phyloP scores from a whole-genome alignment of 108 stramenopile genomes.

The Ochromonas danica region DNA sequence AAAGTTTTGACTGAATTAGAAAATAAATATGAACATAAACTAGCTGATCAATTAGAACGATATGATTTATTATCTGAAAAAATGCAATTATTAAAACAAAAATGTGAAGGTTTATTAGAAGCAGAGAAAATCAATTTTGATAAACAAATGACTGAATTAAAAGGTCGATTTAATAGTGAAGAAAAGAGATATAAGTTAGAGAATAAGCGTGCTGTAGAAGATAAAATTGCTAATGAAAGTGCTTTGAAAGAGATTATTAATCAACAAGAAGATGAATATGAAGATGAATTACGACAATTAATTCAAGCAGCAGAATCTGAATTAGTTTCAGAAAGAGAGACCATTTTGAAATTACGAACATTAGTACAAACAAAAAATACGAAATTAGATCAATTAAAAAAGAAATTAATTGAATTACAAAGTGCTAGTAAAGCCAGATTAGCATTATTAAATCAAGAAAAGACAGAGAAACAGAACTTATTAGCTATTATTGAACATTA shows the following conservation, averaged over 20 bases:
- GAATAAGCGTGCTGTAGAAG: conserved; percentile 19
- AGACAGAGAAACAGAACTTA: background rate
- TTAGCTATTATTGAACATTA: conserved; percentile 18
- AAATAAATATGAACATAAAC: conserved; percentile 63
- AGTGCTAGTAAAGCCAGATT: conserved; percentile 39
- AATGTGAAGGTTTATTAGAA: conserved; percentile 57
- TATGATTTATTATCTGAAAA: conserved; percentile 59
- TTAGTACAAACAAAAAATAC: conserved; percentile 44
- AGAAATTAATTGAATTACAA: conserved; percentile 54
- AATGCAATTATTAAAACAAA: conserved; percentile 59
- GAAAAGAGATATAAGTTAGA: background rate
- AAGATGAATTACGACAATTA: conserved; percentile 58
- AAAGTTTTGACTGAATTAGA: conserved; percentile 49
- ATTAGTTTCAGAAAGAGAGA: conserved; percentile 50
- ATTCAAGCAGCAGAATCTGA: conserved; percentile 56
- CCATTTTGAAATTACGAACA: conserved; percentile 45
- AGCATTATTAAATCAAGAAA: conserved; percentile 40
- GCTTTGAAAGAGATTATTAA: conserved; percentile 41
- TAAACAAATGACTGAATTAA: background rate
- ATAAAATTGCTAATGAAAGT: conserved; percentile 10
- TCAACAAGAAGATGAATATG: conserved; percentile 65
- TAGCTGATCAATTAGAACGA: conserved; percentile 58
- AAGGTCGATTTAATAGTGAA: conserved; percentile 39
- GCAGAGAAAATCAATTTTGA: conserved; percentile 39
- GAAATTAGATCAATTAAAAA: conserved; percentile 59